Base-by-base conservation (phyloP, 352 stramenopile genomes). In the Phytophthora constricta region DNA sequence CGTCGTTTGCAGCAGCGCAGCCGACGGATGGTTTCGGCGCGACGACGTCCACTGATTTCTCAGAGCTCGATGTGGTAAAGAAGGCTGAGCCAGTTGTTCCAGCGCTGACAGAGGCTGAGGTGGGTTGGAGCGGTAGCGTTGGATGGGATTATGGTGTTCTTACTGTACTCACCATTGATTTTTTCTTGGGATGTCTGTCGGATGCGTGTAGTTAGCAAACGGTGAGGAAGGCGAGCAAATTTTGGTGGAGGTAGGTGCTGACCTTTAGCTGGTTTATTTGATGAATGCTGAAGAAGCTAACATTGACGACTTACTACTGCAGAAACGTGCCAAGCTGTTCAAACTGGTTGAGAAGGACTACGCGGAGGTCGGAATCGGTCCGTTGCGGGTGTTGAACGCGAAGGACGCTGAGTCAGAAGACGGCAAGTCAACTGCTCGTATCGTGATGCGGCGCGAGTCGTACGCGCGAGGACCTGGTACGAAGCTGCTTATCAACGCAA, bases 371-470 rank as follows among this genome's bases (percentile, higher is more conserved):
- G 86, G 86, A 11, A 85, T 93, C 50, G 86, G 86, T 4, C 86
- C 86, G 33, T 66, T 92, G 70, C 75, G 86, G 26, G 64, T 94
- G 25, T 68, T 94, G 60, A 77, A 85, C 52, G 58, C 73, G 5
- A 79, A 80, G 54, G 67, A 84, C 41, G 66, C 70, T 16, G 67
- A 77, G 20, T 58, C 66, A n/a, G 70, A 77, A 10, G 74, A 70
- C 4, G 74, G 72, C 28, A 85, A 84, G 41, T 68, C 71, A 9
- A 87, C 68, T 31, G 79, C 77, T 27, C 84, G 86, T 8, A 63
- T 94, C 23, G 86, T 94, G 26, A 94, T 94, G 86, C 82, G 86
- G 22, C 84, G 86, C 28, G 86, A 94, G 71, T 92, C 84, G 49
- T 89, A 94, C 60, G 55, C 80, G 19, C 73, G 79, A 26, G 86